phyloP scores from a whole-genome alignment of 495 filamentous ascomycete genomes.

The Pyrenula massariospora region DNA sequence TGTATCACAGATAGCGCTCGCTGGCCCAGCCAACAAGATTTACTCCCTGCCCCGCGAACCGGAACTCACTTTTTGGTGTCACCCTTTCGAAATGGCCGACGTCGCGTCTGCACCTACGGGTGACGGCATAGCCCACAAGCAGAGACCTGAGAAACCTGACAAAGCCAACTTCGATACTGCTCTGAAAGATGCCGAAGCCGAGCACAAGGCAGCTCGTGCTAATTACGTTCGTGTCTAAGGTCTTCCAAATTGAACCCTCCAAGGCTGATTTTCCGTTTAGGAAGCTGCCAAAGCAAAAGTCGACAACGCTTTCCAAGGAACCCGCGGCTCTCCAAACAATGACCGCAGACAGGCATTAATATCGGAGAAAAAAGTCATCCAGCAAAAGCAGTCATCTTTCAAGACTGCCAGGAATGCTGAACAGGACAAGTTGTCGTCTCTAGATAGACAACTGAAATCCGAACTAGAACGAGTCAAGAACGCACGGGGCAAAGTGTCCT shows the following conservation, averaged over 20 bases:
- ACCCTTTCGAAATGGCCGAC: neutral
- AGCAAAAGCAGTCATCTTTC: constrained; percentile 68
- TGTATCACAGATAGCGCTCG: too few relatives aligned
- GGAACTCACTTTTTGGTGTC: too few relatives aligned
- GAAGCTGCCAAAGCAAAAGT: constrained; percentile 76
- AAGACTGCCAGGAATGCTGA: constrained; percentile 65
- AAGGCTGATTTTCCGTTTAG: constrained; percentile 28
- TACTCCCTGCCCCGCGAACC: too few relatives aligned
- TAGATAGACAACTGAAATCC: constrained; percentile 72
- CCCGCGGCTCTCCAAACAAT: constrained; percentile 39
- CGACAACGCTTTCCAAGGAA: constrained; percentile 39
- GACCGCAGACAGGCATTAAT: neutral
- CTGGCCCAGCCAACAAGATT: too few relatives aligned
- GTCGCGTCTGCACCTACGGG: neutral
- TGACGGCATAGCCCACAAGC: constrained; percentile 3
- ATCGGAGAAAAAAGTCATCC: constrained; percentile 39
- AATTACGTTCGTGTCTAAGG: constrained; percentile 52
- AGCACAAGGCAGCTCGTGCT: constrained; percentile 58
- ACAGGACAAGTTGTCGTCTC: constrained; percentile 73
- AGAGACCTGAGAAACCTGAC: constrained; percentile 54
- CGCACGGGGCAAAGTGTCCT: constrained; percentile 61
- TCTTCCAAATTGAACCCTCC: neutral
- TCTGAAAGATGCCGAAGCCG: constrained; percentile 71
- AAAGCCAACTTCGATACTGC: constrained; percentile 57
- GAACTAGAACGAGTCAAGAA: constrained; percentile 76